A percentile compares a stretch with the other conserved stretches of the same genome.
Evolutionary conservation across 2,329 filamentous ascomycete genomes (phyloP).

Genomic region (Xenoacremonium recifei): DNA sequence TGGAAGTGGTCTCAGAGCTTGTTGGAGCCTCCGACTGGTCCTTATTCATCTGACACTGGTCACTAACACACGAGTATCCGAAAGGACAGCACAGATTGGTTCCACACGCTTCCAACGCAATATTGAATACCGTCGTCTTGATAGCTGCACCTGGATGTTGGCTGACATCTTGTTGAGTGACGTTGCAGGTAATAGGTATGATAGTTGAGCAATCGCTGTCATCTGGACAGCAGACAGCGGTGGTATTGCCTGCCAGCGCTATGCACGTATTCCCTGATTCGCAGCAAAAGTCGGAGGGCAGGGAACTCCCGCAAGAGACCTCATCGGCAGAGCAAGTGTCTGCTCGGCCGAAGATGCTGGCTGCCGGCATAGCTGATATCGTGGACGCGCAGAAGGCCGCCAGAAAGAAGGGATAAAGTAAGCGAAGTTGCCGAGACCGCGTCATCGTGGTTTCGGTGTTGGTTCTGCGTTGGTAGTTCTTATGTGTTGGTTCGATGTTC

Average conservation of each 20-base stretch:
- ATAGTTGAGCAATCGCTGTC: conserved; percentile 59
- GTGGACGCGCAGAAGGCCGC: conserved; percentile 35
- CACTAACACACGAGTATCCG: conserved; percentile 63
- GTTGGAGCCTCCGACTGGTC: conserved; percentile 47
- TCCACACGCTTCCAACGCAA: conserved; percentile 57
- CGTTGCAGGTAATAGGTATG: conserved; percentile 62
- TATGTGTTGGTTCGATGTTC: conserved; percentile 4
- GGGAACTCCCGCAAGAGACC: conserved; percentile 50
- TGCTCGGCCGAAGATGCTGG: conserved; percentile 41
- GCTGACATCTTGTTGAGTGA: conserved; percentile 58
- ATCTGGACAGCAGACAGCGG: conserved; percentile 68
- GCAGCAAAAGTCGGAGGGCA: conserved; percentile 70
- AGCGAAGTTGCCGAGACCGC: conserved; percentile 14
- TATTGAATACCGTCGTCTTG: conserved; percentile 63
- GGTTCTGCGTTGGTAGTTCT: conserved; percentile 1
- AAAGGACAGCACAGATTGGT: conserved; percentile 63
- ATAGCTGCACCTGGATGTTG: conserved; percentile 56
- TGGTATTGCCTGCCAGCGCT: conserved; percentile 61
- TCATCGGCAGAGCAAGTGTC: conserved; percentile 52
- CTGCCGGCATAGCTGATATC: conserved; percentile 37
- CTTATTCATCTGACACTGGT: conserved; percentile 49
- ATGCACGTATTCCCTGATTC: conserved; percentile 52
- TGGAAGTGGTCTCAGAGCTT: conserved; percentile 23
- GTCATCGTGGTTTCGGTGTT: conserved; percentile 11
- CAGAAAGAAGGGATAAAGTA: conserved; percentile 36